These are phyloP conservation scores for Phytophthora quininea DNA, from an alignment of 352 stramenopile species.

Conservation along the genomic window DNA sequence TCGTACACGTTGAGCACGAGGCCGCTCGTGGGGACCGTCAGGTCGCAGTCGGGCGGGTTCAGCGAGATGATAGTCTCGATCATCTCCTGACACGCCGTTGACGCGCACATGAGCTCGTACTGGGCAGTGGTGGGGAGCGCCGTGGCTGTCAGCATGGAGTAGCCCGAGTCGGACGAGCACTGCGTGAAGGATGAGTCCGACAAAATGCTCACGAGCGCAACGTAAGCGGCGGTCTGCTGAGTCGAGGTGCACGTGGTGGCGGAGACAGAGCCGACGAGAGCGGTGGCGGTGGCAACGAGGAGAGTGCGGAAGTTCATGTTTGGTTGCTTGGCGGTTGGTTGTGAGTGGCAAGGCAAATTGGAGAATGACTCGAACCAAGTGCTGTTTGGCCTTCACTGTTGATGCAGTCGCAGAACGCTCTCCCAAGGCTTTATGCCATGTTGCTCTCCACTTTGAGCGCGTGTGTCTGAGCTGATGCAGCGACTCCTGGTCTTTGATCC, in stretches of 20 bases:
- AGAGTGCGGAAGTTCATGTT: conserved; percentile 31
- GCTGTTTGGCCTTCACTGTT: neutral
- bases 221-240: conserved; percentile 29
- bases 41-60: conserved; percentile 33
- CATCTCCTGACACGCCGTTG: conserved; percentile 27
- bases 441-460: too few relatives aligned
- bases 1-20: conserved; percentile 35
- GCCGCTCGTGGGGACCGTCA: conserved; percentile 35
- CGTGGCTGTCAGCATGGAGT: conserved; percentile 33
- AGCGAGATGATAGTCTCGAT: conserved; percentile 30
- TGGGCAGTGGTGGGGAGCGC: conserved; percentile 25
- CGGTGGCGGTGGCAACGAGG: conserved; percentile 21
- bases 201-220: conserved; percentile 24
- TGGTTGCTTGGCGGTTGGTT: conserved; percentile 1
- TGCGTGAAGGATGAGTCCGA: conserved; percentile 23
- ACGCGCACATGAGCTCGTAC: conserved; percentile 33
- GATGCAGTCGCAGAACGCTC: neutral
- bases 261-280: conserved; percentile 15
- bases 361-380: conserved; percentile 3
- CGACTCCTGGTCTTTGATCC: too few relatives aligned
- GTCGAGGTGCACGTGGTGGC: conserved; percentile 24
- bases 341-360: conserved; percentile 12
- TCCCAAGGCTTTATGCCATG: neutral
- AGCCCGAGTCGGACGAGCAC: conserved; percentile 29
- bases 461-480: too few relatives aligned